A percentile compares a stretch with the other conserved stretches of the same genome.
These are phyloP conservation scores for Ascochyta pisi DNA, from an alignment of 2,329 filamentous ascomycete genomes.

Conservation along the genomic window DNA sequence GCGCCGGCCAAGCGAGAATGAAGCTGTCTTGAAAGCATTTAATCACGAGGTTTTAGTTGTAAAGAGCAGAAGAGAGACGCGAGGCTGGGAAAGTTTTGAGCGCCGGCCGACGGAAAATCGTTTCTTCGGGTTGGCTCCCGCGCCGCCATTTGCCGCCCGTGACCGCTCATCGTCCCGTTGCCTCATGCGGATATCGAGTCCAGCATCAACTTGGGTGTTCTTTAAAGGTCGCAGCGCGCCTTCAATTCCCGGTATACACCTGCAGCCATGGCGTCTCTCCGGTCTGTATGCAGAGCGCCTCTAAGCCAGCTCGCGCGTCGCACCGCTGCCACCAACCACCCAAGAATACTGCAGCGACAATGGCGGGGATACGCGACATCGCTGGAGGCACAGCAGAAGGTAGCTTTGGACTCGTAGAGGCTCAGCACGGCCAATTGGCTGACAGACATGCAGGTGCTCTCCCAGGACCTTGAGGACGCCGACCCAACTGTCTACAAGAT, in stretches of 20 bases:
- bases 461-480: conserved; percentile 78
- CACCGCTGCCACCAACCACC: conserved; percentile 41
- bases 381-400: conserved; percentile 58
- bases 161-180: conserved; percentile 28
- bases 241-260: conserved; percentile 15
- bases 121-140: not conserved
- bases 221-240: conserved; percentile 30
- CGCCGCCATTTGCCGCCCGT: conserved; percentile 14
- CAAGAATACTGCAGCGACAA: conserved; percentile 40
- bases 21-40: conserved; percentile 65
- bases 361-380: conserved; percentile 53
- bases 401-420: conserved; percentile 22
- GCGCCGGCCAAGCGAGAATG: conserved; percentile 61
- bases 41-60: conserved; percentile 86
- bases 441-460: conserved; percentile 70
- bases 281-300: conserved; percentile 49
- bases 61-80: conserved; percentile 54
- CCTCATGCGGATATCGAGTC: conserved; percentile 33
- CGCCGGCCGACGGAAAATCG: conserved; percentile 31
- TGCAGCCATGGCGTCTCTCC: conserved; percentile 51
- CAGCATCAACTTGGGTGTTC: conserved; percentile 24
- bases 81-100: conserved; percentile 25
- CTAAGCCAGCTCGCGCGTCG: conserved; percentile 44
- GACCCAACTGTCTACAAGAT: conserved; percentile 89
- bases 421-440: conserved; percentile 8